Evolutionary conservation across 2,329 filamentous ascomycete genomes (phyloP), one percentile per base, ranked within the genome.

Genomic region (Tolypocladium capitatum): DNA sequence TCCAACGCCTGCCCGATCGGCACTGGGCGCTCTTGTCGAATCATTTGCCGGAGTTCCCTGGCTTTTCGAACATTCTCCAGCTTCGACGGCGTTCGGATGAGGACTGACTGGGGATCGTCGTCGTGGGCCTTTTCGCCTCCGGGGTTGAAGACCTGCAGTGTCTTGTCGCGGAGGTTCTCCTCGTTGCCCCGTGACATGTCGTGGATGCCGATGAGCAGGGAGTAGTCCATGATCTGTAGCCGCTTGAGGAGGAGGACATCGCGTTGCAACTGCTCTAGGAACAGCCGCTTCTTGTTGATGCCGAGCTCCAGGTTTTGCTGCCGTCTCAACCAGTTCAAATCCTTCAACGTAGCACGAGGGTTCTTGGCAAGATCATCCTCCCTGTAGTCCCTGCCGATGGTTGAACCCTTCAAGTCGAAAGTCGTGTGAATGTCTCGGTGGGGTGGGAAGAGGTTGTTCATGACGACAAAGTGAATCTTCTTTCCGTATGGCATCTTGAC

Each of bases 381-480:
- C 57, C 73, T 84, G 63, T 92, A 91, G 64, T 97, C 88, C 61
- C 92, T 80, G 14, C 92, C 92, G 55, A 97, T 81, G 0, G 91
- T 97, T 7, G 92, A 97, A 9, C 92, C 92, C 68, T 98, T 98
- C 56, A 98, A 67, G 64, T 98, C 92, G 60, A 95, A 98, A 3
- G 90, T 98, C 60, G 88, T 82, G 68, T 98, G 92, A 51, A 98
- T 97, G 64, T 98, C 92, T 56, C 91, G 81, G 68, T 98, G 92
- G 7, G 92, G 91, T 13, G 92, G 92, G 61, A 98, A 98, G 16
- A 98, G 77, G 65, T 98, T 98, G 73, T 98, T 98, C 92, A 98
- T 98, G 62, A 98, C 90, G 51, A 98, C 92, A 58, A 98, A 98
- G 67, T 98, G 92, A 48, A 97, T 96, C 70, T 98, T 98, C 62